phyloP scores from a whole-genome alignment of 257 asterid species.

The Capsicum baccatum region DNA sequence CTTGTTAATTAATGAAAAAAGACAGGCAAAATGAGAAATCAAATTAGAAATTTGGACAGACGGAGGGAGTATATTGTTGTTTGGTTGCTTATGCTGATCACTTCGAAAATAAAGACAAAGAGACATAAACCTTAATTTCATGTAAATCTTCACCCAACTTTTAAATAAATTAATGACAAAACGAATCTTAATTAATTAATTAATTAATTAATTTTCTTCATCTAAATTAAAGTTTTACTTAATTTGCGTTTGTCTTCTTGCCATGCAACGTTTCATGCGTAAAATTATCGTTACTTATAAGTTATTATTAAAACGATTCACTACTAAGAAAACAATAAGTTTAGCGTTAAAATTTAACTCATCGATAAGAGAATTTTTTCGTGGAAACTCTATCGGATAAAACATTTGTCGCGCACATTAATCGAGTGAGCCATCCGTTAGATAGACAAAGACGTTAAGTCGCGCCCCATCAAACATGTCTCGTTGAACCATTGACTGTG shows the following conservation, averaged over 20 bases:
- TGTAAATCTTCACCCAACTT: not conserved
- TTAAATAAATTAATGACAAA: not conserved
- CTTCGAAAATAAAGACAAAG: not conserved
- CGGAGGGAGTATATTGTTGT: no score
- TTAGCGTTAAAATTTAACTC: not conserved
- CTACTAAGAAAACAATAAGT: no score
- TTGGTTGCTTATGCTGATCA: no score
- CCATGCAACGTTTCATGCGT: not conserved
- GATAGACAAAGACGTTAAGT: no score
- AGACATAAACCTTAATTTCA: slow-evolving; percentile 16
- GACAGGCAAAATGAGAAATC: no score
- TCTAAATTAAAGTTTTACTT: not conserved
- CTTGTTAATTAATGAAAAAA: no score
- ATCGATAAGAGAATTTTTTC: no score
- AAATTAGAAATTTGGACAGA: no score
- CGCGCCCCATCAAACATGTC: not conserved
- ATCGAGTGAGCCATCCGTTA: not conserved
- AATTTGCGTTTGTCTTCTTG: slow-evolving; percentile 4
- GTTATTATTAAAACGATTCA: not conserved
- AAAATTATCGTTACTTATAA: not conserved
- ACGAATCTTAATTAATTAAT: not conserved
- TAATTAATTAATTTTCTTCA: not conserved
- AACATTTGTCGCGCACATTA: no score
- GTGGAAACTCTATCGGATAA: not conserved
- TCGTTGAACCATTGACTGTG: not conserved